Conservation (phyloP, 805 yeast genomes). For the Yamadazyma akitaensis region DNA sequence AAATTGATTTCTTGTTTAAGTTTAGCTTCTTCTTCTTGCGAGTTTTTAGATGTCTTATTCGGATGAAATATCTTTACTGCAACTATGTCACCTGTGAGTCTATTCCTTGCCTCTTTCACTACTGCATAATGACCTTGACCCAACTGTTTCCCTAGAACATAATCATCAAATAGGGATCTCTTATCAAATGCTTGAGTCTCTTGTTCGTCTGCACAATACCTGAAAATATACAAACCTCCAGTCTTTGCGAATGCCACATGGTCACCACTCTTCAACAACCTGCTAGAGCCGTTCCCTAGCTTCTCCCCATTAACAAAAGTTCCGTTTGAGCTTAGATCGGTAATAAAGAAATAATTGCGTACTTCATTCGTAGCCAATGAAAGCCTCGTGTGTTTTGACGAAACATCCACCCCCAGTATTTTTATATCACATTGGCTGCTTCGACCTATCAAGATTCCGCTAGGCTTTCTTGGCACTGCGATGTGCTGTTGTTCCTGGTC, state of each 20-base stretch:
- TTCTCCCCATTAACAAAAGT: conserved; percentile 59
- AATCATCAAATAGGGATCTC: conserved; percentile 55
- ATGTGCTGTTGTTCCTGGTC: conserved; percentile 17
- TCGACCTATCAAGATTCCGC: conserved; percentile 44
- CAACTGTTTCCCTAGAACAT: conserved; percentile 53
- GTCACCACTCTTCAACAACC: conserved; percentile 61
- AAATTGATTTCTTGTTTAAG: conserved; percentile 68
- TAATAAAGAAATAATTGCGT: conserved; percentile 41
- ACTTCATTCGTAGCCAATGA: conserved; percentile 33
- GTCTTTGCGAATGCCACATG: conserved; percentile 53
- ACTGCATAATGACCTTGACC: conserved; percentile 81
- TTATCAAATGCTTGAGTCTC: conserved; percentile 17
- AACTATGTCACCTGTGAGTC: conserved; percentile 54
- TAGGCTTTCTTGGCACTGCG: conserved; percentile 19
- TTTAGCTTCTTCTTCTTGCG: conserved; percentile 33
- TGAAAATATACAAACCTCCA: conserved; percentile 48
- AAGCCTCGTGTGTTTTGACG: conserved; percentile 61
- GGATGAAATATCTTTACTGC: conserved; percentile 78
- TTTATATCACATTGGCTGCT: conserved; percentile 58
- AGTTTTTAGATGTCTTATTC: conserved; percentile 25
- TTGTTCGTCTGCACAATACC: conserved; percentile 33
- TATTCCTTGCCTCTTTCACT: conserved; percentile 66
- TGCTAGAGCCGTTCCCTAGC: conserved; percentile 47
- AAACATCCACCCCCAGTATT: conserved; percentile 56
- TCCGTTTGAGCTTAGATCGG: conserved; percentile 64